Percentiles rank a stretch among this genome's conserved stretches.
Evolutionary conservation across 139 green algal genomes (phyloP).

Genomic region (Closterium sp.): DNA sequence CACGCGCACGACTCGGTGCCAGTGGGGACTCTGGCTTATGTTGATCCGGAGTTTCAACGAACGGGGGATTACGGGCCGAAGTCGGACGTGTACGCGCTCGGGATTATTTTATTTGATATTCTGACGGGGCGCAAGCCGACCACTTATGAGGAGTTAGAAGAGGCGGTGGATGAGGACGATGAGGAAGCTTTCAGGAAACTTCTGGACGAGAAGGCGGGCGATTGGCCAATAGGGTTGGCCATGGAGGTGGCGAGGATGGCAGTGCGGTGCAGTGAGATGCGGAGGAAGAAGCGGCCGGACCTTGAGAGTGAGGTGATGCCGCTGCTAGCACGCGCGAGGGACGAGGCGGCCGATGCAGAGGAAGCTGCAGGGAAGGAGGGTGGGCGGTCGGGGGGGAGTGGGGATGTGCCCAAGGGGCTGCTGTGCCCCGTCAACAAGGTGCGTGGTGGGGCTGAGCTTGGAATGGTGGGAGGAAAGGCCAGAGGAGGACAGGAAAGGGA

Average conservation of each 20-base stretch:
- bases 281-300: conserved; percentile 1
- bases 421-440: conserved; percentile 51
- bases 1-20: not conserved
- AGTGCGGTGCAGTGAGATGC: conserved; percentile 8
- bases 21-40: conserved; percentile 21
- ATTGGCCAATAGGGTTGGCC: not conserved
- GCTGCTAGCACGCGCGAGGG: not conserved
- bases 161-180: not conserved
- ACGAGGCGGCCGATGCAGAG: conserved; percentile 13
- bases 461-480: no score
- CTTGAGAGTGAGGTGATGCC: conserved; percentile 1
- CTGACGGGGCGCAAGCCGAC: not conserved
- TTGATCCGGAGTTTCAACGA: conserved; percentile 24
- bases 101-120: conserved; percentile 25
- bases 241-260: conserved; percentile 7
- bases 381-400: not conserved
- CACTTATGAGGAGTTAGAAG: not conserved
- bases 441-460: no score
- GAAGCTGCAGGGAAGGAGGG: conserved; percentile 17
- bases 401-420: conserved; percentile 19
- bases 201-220: not conserved
- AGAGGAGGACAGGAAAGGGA: no score
- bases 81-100: conserved; percentile 30
- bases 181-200: not conserved
- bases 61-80: conserved; percentile 18